These are phyloP conservation scores for Pseudocercospora vitis DNA, from an alignment of 2,329 filamentous ascomycete genomes.

Conservation along the genomic window DNA sequence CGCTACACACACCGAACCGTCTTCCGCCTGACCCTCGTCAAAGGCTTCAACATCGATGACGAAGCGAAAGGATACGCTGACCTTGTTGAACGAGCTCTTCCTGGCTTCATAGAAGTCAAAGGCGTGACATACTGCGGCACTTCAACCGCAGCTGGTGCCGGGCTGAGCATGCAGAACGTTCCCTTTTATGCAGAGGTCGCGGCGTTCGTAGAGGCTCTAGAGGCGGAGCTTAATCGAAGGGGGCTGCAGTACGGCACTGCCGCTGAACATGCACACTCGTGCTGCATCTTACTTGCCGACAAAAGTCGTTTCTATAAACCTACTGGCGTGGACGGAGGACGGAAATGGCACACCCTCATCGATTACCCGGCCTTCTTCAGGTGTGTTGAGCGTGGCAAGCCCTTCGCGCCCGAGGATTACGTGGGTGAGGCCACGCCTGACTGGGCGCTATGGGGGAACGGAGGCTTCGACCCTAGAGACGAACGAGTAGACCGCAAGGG, in stretches of 20 bases:
- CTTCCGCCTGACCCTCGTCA: slow-evolving; percentile 91
- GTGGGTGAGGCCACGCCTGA: slow-evolving; percentile 81
- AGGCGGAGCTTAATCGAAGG: slow-evolving; percentile 65
- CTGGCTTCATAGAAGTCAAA: slow-evolving; percentile 93
- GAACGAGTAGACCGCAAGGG: slow-evolving; percentile 85
- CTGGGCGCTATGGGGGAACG: slow-evolving; percentile 93
- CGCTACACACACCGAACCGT: slow-evolving; percentile 87
- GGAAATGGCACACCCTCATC: slow-evolving; percentile 80
- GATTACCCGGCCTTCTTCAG: slow-evolving; percentile 88
- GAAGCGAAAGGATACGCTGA: slow-evolving; percentile 88
- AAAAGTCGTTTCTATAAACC: slow-evolving; percentile 74
- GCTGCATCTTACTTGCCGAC: slow-evolving; percentile 78
- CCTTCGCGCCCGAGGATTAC: slow-evolving; percentile 85
- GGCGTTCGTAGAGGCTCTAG: slow-evolving; percentile 75
- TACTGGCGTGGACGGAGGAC: slow-evolving; percentile 52
- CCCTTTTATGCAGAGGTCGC: slow-evolving; percentile 91
- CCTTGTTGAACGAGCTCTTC: slow-evolving; percentile 80
- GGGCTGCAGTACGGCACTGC: slow-evolving; percentile 86
- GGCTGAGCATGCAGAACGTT: slow-evolving; percentile 94
- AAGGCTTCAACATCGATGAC: slow-evolving; percentile 96
- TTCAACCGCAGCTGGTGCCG: slow-evolving; percentile 76
- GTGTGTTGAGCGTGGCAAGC: slow-evolving; percentile 66
- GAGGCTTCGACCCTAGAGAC: slow-evolving; percentile 90
- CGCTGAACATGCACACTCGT: slow-evolving; percentile 92
- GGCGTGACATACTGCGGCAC: slow-evolving; percentile 97